These are phyloP conservation scores for Venturia asperata DNA, from an alignment of 2,329 filamentous ascomycete species.

Conservation along the genomic window DNA sequence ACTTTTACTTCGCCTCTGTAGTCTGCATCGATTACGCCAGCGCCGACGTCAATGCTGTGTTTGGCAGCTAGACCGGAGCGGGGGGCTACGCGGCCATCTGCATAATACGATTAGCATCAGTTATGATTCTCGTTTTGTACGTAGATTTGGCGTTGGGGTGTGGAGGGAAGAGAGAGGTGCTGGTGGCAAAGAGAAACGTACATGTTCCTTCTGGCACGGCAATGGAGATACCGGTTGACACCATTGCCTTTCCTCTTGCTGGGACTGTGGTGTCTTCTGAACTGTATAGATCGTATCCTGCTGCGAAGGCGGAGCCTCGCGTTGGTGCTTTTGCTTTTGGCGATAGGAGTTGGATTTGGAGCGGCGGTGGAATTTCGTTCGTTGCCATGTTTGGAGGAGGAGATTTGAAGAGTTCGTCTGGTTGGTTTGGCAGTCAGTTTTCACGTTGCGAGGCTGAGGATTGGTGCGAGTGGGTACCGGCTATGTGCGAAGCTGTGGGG, in stretches of 20 bases:
- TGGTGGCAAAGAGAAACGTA: conserved; percentile 34
- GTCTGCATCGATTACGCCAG: conserved; percentile 95
- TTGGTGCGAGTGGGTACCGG: conserved; percentile 19
- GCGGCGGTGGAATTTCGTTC: conserved; percentile 20
- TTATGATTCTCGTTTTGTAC: background rate
- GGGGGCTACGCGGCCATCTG: conserved; percentile 83
- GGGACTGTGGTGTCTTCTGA: conserved; percentile 56
- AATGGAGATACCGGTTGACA: conserved; percentile 87
- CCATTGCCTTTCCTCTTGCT: conserved; percentile 72
- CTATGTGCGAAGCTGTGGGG: conserved; percentile 25
- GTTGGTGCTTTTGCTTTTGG: conserved; percentile 74
- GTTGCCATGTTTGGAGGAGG: conserved; percentile 10
- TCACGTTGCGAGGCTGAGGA: background rate
- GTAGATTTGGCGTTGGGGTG: background rate
- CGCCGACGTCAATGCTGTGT: conserved; percentile 92
- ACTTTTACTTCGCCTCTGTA: conserved; percentile 94
- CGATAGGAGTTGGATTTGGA: conserved; percentile 84
- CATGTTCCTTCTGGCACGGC: conserved; percentile 85
- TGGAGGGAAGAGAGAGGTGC: background rate
- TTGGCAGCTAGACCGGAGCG: conserved; percentile 88
- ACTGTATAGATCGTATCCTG: conserved; percentile 90
- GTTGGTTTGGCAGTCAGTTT: background rate
- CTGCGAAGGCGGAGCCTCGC: conserved; percentile 79
- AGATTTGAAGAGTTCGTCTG: conserved; percentile 9
- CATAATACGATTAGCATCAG: background rate